Base-by-base conservation (phyloP, 768 basidiomycete species). In the Cyathus striatus region DNA sequence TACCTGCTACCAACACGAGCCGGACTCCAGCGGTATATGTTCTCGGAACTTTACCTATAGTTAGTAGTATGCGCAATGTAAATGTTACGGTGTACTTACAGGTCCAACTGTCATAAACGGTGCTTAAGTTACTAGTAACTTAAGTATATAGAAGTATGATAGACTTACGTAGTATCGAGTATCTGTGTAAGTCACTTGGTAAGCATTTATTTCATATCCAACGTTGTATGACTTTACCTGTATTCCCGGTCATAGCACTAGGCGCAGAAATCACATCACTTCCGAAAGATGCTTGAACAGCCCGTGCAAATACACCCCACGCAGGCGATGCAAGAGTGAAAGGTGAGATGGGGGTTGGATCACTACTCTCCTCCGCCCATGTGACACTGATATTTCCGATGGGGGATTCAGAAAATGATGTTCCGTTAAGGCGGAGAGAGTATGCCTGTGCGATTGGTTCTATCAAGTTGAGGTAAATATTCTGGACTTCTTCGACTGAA, bases 21-120 rank as follows among this genome's bases (percentile, higher is more conserved):
- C 10, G 60, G 60, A 41, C 56, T 61, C 60, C 60, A 61, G 10
- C 60, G 56, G 36, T 61, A 61, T 22, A 61, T 61, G 36, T 61
- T 61, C 20, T 48, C 43, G 1, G 60, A 55, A 18, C 59, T 18
- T 6, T 23, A 37, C 39, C 13, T 14, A n/a, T 14, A 18, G 3
- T 38, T n/a, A 37, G 23, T 26, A 25, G 17, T 5, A 9, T 23
- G 16, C 22, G 5, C 30, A 40, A 27, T 18, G 41, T 36, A 21
- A 16, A 5, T 14, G 7, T 9, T 36, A 9, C 10, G 4, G 13
- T 10, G 32, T 34, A 41, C 55, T 38, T 27, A 60, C 55, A 61
- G 25, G 33, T 59, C 56, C 57, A 55, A 57, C 59, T 61, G 33
- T 9, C 16, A 17, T 30, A 13, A 10, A 20, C 33, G 13, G 34